Evolutionary conservation across 371 early-diverging fungal genomes (phyloP), one percentile per base, ranked within the genome.

Genomic region (Batkoa obscura): DNA sequence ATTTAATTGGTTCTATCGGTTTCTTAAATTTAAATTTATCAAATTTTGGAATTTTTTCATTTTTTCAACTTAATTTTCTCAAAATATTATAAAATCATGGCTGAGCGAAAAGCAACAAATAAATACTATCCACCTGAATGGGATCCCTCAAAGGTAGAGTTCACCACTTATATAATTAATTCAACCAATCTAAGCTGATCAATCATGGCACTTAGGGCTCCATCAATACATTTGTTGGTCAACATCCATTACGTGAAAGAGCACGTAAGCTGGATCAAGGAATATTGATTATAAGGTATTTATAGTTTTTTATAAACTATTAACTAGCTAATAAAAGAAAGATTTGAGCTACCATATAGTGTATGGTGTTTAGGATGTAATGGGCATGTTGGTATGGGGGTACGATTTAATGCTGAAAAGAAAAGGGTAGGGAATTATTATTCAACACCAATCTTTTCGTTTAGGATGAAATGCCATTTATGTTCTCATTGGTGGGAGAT

Each of bases 321-420:
- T 49, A 30, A 15, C 46, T 33, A 50, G 36, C 6, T 41, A 58
- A 58, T 48, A 36, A 57, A 45, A 34, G 30, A 8, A 59, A 78
- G 84, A 57, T 90, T 94, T 62, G 93, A 92, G 63, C 58, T 93
- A 54, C 95, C 95, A 2, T 94, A 78, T 66, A 83, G 80, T 59
- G 83, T 93, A 31, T 91, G 88, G 90, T 94, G 95, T 64, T 67
- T 65, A 39, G 84, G 84, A 9, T 93, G 94, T 65, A 72, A 81
- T 46, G 79, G 80, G 8, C 82, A 88, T 64, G 74, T 93, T 52
- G 90, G 86, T 47, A 84, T 50, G 83, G 86, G 90, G 47, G 86
- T 88, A 12, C 74, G 94, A 41, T 92, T 84, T 61, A 94, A 94
- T 72, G 91, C 95, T 0, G 88, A 93, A 63, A 94, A 94, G 75